Conservation (phyloP, 2,329 filamentous ascomycete species). For the Raffaelea albimanens region DNA sequence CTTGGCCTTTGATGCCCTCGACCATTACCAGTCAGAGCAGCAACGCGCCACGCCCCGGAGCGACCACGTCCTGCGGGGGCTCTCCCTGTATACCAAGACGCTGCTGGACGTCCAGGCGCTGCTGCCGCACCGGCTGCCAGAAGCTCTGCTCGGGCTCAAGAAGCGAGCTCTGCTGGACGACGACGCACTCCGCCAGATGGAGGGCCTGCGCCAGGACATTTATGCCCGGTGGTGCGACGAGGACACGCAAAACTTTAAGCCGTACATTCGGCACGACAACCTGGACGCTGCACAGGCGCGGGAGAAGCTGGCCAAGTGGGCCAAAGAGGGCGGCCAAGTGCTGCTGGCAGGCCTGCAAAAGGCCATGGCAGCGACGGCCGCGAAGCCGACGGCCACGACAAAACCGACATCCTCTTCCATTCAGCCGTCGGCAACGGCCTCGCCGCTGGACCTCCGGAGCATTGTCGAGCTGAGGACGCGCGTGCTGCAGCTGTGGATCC, state of each 20-base stretch:
- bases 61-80: slow-evolving; percentile 49
- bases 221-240: slow-evolving; percentile 72
- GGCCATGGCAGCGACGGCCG: slow-evolving; percentile 29
- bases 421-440: neutral
- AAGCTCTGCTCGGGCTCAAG: slow-evolving; percentile 61
- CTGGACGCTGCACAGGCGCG: slow-evolving; percentile 50
- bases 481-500: slow-evolving; percentile 67
- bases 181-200: slow-evolving; percentile 51
- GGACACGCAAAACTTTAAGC: slow-evolving; percentile 76
- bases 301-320: slow-evolving; percentile 55
- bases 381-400: neutral
- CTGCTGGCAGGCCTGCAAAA: slow-evolving; percentile 48
- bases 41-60: neutral
- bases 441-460: slow-evolving; percentile 54
- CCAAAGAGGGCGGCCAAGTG: slow-evolving; percentile 46
- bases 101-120: slow-evolving; percentile 59
- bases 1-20: slow-evolving; percentile 43
- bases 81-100: slow-evolving; percentile 68
- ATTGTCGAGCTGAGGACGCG: slow-evolving; percentile 61
- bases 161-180: slow-evolving; percentile 64
- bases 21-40: slow-evolving; percentile 29
- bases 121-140: slow-evolving; percentile 61
- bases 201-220: slow-evolving; percentile 67
- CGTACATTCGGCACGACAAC: slow-evolving; percentile 78
- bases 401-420: no score